phyloP scores from a whole-genome alignment of 176 grass and related monocot species.

The Eragrostis curvula region DNA sequence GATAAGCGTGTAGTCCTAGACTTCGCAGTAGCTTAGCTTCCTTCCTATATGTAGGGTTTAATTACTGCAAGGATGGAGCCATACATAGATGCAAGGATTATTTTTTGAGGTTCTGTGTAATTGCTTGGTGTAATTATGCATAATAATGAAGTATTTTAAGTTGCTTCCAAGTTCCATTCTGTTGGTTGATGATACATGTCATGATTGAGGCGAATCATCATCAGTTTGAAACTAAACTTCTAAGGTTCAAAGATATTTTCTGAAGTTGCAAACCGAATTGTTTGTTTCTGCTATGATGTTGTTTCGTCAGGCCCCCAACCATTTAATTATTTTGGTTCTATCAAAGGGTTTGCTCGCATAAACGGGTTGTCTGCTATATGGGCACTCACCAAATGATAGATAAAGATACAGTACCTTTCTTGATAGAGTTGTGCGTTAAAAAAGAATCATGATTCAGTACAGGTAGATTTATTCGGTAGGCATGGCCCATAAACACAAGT shows the following conservation, averaged over 20 bases:
- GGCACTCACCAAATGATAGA: constrained; percentile 22
- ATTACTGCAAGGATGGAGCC: background rate
- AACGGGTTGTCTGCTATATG: background rate
- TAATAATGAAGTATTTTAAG: background rate
- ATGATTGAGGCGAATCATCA: background rate
- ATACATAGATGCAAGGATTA: constrained; percentile 24
- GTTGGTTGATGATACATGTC: background rate
- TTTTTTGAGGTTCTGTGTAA: background rate
- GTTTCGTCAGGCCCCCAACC: background rate
- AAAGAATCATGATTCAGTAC: too few species aligned
- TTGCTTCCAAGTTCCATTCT: background rate
- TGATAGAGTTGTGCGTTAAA: background rate
- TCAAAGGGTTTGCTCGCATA: background rate
- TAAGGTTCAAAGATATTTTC: background rate
- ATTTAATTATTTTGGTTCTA: background rate
- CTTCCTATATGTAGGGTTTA: background rate
- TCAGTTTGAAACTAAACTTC: background rate
- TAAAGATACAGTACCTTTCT: background rate
- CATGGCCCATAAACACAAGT: background rate
- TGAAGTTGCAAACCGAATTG: background rate
- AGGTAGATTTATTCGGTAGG: background rate
- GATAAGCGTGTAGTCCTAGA: background rate
- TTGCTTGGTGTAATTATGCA: background rate
- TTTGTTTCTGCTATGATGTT: background rate
- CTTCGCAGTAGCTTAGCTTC: too few species aligned